Evolutionary conservation across 371 early-diverging fungal genomes (phyloP), one percentile per base, ranked within the genome.

Genomic region (Mucor racemosus): DNA sequence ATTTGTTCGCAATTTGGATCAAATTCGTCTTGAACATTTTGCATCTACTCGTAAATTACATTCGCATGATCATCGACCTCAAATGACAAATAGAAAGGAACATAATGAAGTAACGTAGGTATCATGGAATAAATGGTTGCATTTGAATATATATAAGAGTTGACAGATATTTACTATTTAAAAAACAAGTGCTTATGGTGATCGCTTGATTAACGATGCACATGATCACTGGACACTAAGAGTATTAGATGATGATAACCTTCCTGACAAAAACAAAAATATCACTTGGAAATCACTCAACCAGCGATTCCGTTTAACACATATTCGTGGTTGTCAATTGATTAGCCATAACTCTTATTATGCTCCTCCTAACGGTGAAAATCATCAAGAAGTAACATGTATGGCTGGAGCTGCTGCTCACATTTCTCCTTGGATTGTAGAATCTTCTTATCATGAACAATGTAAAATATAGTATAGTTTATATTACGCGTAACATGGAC

Each of bases 371-470:
- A 54, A 46, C 26, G 69, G 65, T 14, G 58, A 65, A 72, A 86
- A 87, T 19, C 99, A 99, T 77, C 93, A 92, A 60, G 99, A 99
- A 77, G 93, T 99, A 10, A 91, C 89, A 0, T 94, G 94, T 68
- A 87, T 91, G 80, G 74, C 76, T 7, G 77, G 83, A 21, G 91
- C 90, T 8, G 84, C 72, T 54, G 62, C 71, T 7, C 75, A 82
- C 41, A 79, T 88, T 44, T 81, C 86, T 14, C 66, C 88, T 3
- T 94, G 91, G 90, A 67, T 79, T 31, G 76, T 88, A 39, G 90
- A 88, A 55, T 68, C 80, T 11, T 62, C 75, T 5, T 72, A 70
- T 39, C 79, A 77, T 60, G 65, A 67, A 33, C 39, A 67, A 41
- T 41, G 78, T 74, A 76, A 73, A 73, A 42, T 15, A 21, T 0